Base-by-base conservation (phyloP, 176 grass and related monocot genomes). In the Olyra latifolia region DNA sequence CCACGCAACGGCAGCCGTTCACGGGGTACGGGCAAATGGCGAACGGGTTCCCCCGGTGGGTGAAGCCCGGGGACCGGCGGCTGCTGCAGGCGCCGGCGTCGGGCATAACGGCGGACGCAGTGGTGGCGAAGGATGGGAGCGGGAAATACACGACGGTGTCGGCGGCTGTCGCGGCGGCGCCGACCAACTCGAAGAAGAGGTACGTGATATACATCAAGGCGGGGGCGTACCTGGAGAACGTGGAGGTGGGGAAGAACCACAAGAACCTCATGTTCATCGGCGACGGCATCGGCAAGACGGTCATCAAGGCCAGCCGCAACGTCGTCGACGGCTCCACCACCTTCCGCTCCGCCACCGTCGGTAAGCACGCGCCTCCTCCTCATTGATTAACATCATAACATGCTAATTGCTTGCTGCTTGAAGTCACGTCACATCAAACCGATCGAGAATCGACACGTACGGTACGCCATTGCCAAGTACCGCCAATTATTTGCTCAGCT, bases 121-220 rank as follows among this genome's bases (percentile, higher is more conserved):
- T 87, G 55, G 94, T 94, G 89, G 91, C 89, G 10, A 80, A 87
- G 79, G 89, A 94, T 61, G 91, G 89, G 41, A 94, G 84, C 65
- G 94, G 94, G 0, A 66, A 66, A 0, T 97, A 79, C 82, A 92
- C 85, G 50, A 97, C 91, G 15, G 75, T 97, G 50, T 55, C 82
- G 12, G 91, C 73, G 2, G 94, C 94, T 16, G 91, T 94, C 32
- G 91, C 87, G 20, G 94, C 94, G 14, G 91, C 89, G 40, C 94
- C 91, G n/a, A 38, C 17, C 10, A 87, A 88, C 28, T 86, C 71
- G 41, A 50, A 72, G 66, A 84, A 64, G 68, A 81, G 87, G 71
- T 85, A 86, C 70, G 91, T 97, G 77, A 97, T 97, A 47, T 84
- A 97, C 82, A 92, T 97, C 65, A 97, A 97, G 81, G 91, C 89